Evolutionary conservation across 768 basidiomycete species (phyloP), one percentile per base, ranked within the genome.

Genomic region (Calocera viscosa): DNA sequence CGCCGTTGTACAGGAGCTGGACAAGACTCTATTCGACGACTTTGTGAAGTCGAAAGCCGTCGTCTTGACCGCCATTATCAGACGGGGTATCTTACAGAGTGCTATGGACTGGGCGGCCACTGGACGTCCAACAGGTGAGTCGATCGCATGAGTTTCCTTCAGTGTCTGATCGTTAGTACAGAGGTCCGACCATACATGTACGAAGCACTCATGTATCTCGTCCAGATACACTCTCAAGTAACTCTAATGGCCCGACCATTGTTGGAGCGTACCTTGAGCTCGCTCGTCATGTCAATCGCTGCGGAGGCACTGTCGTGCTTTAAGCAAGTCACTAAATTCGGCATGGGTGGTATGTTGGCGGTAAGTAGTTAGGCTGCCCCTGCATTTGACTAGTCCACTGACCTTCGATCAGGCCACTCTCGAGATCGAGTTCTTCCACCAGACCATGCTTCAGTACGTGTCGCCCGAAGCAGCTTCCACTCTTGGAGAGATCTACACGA

Each of bases 391-490:
- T 38, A 17, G 63, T 19, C 68, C 33, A 63, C 41, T 28, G 1
- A 65, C 34, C 2, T 22, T 28, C 30, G 7, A 16, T 22, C 74
- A 97, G 94, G 96, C 96, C 16, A 98, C 96, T 2, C 86, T 99
- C 30, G 95, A 98, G 76, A 96, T 98, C 71, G 96, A 98, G 78
- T 98, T 98, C 79, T 87, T 98, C 81, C 95, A 99, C 76, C 96
- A 98, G 78, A 93, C 91, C 5, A 80, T 99, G 43, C 85, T 87
- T 33, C 87, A 90, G 71, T 94, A 95, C 74, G 89, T 97, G 65
- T 89, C 90, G 17, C 80, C 86, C 1, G 73, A 81, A 7, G 91
- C 95, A 16, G 89, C 89, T 38, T 86, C 86, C 73, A 91, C 86
- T 63, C 83, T 99, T 30, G 89, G 91, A 33, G 90, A 95, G 67